Evolutionary conservation across 2,329 filamentous ascomycete species (phyloP), one percentile per base, ranked within the genome.

Genomic region (Ophiostoma perfectum): DNA sequence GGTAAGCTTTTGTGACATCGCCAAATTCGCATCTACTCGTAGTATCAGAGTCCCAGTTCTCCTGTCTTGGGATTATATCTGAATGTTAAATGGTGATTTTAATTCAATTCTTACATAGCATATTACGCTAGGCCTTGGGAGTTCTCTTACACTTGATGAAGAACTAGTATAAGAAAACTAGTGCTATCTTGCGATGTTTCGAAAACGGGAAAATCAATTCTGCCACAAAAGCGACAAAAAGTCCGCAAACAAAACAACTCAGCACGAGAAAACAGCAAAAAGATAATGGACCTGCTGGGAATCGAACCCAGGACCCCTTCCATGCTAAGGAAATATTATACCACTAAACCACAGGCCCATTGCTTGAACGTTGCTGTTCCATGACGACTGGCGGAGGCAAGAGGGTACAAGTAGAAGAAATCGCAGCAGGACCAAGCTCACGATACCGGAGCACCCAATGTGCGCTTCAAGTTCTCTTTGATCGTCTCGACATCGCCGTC

Each of bases 381-480:
- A 52, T 52, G 47, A 18, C 27, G 5, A 9, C 3, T 27, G 5
- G 4, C 5, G 16, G 4, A n/a, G 47, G 5, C 3, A 16, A 18
- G 47, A 18, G 47, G n/a, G 5, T 52, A 52, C 9, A 52, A 18
- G n/a, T 52, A 52, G 47, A 27, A 36, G 1, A 36, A 55, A 11
- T 11, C 14, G 52, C 18, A 11, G 7, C 9, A 0, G 18, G 2
- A 11, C 16, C 45, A 36, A 58, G 11, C 6, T 66, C 45, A 68
- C 11, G 58, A 69, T 2, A 58, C 47, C 16, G 66, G 39, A 2
- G 71, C 73, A 8, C 76, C 80, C 55, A 84, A 74, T 16, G 83
- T 86, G 71, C 83, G 82, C 65, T 82, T 77, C 16, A 90, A 78
- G 69, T 86, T 86, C 67, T 86, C 82, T 74, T 86, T 88, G 49